phyloP scores from a whole-genome alignment of 805 yeast species.

The Saturnispora galanensis region DNA sequence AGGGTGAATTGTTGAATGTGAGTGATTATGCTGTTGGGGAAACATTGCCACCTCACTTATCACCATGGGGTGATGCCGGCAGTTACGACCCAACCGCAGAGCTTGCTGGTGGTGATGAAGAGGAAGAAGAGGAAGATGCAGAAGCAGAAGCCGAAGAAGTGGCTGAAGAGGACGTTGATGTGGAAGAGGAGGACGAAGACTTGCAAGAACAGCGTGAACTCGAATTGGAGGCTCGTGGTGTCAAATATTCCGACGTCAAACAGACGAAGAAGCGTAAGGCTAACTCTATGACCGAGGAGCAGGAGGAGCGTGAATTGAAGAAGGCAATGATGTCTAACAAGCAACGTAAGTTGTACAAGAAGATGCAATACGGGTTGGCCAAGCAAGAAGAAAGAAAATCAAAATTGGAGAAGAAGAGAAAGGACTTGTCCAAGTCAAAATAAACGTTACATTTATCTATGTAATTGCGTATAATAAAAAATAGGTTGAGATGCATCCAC shows the following conservation, averaged over 20 bases:
- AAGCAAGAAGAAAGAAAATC: constrained; percentile 73
- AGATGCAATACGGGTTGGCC: constrained; percentile 86
- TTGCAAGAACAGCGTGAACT: constrained; percentile 65
- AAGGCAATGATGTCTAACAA: constrained; percentile 97
- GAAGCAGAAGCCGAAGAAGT: constrained; percentile 42
- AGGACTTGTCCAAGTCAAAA: constrained; percentile 10
- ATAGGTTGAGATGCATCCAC: too few species aligned
- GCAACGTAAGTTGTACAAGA: constrained; percentile 86
- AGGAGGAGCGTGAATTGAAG: constrained; percentile 61
- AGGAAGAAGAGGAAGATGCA: constrained; percentile 33
- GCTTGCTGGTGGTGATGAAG: constrained; percentile 31
- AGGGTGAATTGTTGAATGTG: constrained; percentile 63
- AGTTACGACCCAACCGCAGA: constrained; percentile 75
- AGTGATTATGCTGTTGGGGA: constrained; percentile 89
- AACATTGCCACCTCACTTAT: constrained; percentile 88
- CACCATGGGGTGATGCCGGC: constrained; percentile 98
- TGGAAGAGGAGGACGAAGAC: constrained; percentile 36
- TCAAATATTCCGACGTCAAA: constrained; percentile 53
- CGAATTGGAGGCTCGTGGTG: constrained; percentile 86
- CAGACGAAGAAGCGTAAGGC: constrained; percentile 19
- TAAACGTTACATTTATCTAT: too few species aligned
- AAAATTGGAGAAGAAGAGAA: constrained; percentile 53
- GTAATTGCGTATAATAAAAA: too few species aligned
- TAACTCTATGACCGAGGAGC: constrained; percentile 44
- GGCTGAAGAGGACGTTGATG: constrained; percentile 45